phyloP scores from a whole-genome alignment of 23 red algal species.

The Gracilaria domingensis region DNA sequence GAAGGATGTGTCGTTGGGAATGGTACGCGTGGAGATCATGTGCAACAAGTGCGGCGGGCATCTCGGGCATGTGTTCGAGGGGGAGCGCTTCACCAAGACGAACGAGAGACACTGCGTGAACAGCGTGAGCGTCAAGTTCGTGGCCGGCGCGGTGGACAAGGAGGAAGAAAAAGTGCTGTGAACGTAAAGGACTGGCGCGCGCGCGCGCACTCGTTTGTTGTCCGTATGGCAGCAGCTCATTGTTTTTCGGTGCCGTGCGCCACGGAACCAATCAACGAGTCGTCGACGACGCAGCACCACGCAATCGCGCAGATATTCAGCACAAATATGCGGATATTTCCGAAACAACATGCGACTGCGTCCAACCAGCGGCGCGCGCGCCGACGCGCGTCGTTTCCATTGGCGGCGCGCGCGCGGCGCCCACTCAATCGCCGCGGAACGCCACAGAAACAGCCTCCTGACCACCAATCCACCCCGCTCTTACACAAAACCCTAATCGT shows the following conservation, averaged over 20 bases:
- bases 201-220: background rate
- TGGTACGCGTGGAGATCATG: slow-evolving; percentile 85
- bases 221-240: background rate
- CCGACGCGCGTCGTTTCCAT: background rate
- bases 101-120: slow-evolving; percentile 98
- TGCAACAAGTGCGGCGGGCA: slow-evolving; percentile 79
- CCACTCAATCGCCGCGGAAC: background rate
- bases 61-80: slow-evolving; percentile 91
- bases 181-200: background rate
- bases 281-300: too few species aligned
- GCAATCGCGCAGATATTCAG: too few species aligned
- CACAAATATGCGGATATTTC: background rate
- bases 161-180: slow-evolving; percentile 65
- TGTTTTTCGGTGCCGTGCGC: background rate
- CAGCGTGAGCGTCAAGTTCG: slow-evolving; percentile 66
- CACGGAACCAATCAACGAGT: background rate
- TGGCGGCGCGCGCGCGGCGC: background rate
- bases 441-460: background rate
- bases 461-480: background rate
- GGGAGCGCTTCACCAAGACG: slow-evolving; percentile 77
- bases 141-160: slow-evolving; percentile 14
- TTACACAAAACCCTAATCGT: background rate
- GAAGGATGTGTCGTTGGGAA: slow-evolving; percentile 67
- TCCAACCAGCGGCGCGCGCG: background rate
- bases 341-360: background rate